These are phyloP conservation scores for Parietaria judaica DNA, from an alignment of 306 rosid genomes.

Conservation along the genomic window DNA sequence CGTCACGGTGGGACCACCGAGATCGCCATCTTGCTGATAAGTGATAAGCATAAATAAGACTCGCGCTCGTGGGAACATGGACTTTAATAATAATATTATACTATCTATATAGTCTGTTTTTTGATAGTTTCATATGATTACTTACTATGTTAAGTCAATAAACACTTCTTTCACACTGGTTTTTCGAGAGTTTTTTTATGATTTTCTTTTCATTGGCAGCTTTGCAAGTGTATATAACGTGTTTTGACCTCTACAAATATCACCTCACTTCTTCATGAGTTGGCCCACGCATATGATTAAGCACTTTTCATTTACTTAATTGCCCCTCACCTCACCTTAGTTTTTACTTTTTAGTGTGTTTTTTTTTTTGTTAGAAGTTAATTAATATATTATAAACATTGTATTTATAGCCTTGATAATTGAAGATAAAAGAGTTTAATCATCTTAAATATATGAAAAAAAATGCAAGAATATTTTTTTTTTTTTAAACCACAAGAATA, in stretches of 20 bases:
- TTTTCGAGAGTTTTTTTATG: not conserved
- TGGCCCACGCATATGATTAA: not conserved
- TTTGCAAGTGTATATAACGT: slow-evolving; percentile 10
- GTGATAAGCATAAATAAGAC: not conserved
- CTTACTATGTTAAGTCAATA: slow-evolving; percentile 6
- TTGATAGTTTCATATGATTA: not conserved
- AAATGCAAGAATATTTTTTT: no score
- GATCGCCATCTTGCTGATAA: not conserved
- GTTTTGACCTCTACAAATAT: slow-evolving; percentile 12
- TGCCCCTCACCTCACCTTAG: not conserved
- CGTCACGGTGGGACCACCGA: slow-evolving; percentile 10
- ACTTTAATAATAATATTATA: not conserved
- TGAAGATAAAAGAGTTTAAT: no score
- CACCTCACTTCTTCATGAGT: no score
- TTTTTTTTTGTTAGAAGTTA: no score
- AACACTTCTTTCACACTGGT: slow-evolving; percentile 4
- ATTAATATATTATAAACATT: not conserved
- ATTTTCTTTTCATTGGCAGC: not conserved
- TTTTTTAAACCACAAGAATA: no score
- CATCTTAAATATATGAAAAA: not conserved
- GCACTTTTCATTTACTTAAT: not conserved
- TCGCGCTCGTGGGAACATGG: not conserved
- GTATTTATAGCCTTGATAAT: no score
- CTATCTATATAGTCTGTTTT: not conserved
- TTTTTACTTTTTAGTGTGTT: not conserved